A percentile compares a stretch with the other conserved stretches of the same genome.
Conservation (phyloP, 2,329 filamentous ascomycete species). For the Lithohypha guttulata region DNA sequence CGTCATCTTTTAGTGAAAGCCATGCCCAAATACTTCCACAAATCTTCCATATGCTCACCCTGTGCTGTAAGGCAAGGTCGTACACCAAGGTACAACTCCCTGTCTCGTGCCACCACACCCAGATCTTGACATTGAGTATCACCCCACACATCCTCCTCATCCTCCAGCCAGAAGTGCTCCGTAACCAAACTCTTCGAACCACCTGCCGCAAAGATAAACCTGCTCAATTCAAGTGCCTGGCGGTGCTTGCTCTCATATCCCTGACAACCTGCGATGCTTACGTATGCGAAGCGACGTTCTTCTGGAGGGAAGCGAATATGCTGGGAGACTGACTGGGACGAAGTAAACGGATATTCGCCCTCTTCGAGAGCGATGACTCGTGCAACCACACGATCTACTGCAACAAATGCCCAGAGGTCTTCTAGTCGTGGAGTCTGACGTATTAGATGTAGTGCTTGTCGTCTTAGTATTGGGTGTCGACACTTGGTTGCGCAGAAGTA, state of each 20-base stretch:
- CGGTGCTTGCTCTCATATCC: constrained; percentile 9
- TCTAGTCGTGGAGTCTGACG: constrained; percentile 10
- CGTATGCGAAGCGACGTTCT: constrained; percentile 11
- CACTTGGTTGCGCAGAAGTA: constrained; percentile 17
- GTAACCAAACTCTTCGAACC: constrained; percentile 11
- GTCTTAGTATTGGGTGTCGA: constrained; percentile 13
- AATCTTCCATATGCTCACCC: too few species aligned
- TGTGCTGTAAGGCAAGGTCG: too few species aligned
- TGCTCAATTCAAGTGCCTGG: constrained; percentile 14
- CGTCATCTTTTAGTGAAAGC: too few species aligned
- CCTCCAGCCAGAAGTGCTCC: constrained; percentile 13
- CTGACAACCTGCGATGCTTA: constrained; percentile 9
- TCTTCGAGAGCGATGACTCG: constrained; percentile 15
- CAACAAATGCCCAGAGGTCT: constrained; percentile 12
- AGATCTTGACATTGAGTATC: too few species aligned
- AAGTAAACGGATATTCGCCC: not conserved
- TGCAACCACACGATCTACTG: constrained; percentile 11
- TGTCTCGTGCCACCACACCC: too few species aligned
- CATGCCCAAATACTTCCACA: too few species aligned
- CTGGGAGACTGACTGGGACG: not conserved
- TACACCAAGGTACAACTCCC: too few species aligned
- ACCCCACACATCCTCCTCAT: not conserved
- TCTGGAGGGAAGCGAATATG: constrained; percentile 13
- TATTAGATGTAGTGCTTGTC: constrained; percentile 13
- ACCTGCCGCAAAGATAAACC: constrained; percentile 10